phyloP scores from a whole-genome alignment of 768 basidiomycete genomes.

The Russula sp. region DNA sequence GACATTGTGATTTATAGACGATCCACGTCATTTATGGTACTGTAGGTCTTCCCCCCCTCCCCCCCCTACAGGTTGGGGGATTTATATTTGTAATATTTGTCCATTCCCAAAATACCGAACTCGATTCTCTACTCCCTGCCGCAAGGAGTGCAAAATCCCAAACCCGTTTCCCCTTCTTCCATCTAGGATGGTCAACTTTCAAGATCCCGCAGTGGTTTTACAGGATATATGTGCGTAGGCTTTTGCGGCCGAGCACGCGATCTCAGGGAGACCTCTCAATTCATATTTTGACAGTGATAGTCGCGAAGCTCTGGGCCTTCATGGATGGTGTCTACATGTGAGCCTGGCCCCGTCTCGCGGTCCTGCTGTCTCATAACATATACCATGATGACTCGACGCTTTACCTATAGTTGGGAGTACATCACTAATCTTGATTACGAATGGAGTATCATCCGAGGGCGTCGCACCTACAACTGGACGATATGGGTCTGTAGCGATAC shows the following conservation, averaged over 20 bases:
- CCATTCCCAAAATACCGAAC: neutral
- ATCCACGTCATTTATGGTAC: neutral
- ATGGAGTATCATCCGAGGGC: neutral
- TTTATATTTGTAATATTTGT: too few relatives aligned
- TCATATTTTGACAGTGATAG: neutral
- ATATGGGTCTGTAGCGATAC: neutral
- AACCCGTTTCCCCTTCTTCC: neutral
- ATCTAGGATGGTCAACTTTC: conserved; percentile 4
- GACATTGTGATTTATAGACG: neutral
- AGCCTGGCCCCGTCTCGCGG: neutral
- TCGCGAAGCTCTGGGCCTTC: neutral
- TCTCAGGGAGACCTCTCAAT: neutral
- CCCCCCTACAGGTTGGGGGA: neutral
- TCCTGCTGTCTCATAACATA: neutral
- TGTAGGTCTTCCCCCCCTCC: neutral
- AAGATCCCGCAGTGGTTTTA: neutral
- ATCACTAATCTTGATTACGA: neutral
- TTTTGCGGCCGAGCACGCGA: neutral
- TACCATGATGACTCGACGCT: neutral
- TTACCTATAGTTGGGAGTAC: neutral
- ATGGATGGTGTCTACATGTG: conserved; percentile 4
- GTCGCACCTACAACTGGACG: neutral
- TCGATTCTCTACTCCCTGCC: too few relatives aligned
- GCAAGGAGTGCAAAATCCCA: too few relatives aligned
- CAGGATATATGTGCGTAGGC: neutral